Base-by-base conservation (phyloP, 1,284 basidiomycete species). In the Abortiporus biennis region DNA sequence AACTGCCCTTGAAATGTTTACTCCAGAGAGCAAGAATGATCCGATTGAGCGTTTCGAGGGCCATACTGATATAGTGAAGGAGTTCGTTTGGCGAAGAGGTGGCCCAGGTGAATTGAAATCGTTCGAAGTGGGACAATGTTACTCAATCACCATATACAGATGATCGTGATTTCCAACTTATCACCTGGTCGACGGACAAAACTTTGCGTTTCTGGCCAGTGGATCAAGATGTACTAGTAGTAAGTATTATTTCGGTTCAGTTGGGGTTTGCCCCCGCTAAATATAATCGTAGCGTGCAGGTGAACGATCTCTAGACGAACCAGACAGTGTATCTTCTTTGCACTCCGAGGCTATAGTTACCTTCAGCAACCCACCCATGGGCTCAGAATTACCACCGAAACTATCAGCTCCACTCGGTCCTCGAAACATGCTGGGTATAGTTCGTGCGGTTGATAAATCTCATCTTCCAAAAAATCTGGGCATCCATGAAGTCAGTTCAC, bases 141-240 rank as follows among this genome's bases (percentile, higher is more conserved):
- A 15, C 36, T 33, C 9, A 31, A 16, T 27, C 17, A 6, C 38
- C 43, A 27, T 2, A 37, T 19, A 45, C 54, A 73, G 79, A 82
- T 44, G 76, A 79, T 57, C 74, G 80, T 6, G 82, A 88, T 45
- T 94, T 92, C 61, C 93, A 96, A 59, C 73, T 99, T 2, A 90
- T 99, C 38, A 98, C 94, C 0, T 98, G 94, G 95, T 91, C 90
- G 1, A 95, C 94, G 61, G 96, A 98, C 57, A 79, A 92, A 33
- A 95, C 89, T 0, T 66, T 99, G 25, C 71, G 92, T 6, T 87
- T 98, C 52, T 97, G 93, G 91, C 93, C 93, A 0, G 72, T 98
- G 3, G 77, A 83, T 37, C 63, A 69, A 1, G 83, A 88, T 32
- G 72, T 75, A 20, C 80, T 88, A 67, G n/a, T n/a, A n/a, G n/a